Base-by-base conservation (phyloP, 164 flowering plant species). In the Houttuynia cordata region DNA sequence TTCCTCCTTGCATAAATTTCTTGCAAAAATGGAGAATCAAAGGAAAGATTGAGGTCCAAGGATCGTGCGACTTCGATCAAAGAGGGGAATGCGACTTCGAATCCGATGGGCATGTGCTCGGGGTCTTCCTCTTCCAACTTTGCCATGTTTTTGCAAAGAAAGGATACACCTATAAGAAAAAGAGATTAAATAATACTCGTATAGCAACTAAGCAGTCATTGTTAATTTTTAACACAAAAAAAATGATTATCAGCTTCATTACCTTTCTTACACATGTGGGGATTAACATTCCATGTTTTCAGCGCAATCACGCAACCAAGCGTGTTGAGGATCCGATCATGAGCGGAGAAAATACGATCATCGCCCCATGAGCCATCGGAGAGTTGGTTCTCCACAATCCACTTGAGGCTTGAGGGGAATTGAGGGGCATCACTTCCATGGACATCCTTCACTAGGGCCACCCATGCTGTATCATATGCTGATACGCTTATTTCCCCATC, bases 361-460 rank as follows among this genome's bases (percentile, higher is more conserved):
- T 93, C 98, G 6, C 98, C 98, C 97, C 98, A 93, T 0, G 98
- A 93, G 1, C 98, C 98, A 51, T 93, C 98, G 0, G 71, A 37
- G 18, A 81, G 84, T 59, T 93, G 98, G 59, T 86, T 78, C 14
- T 78, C 68, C 3, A 79, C 78, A 0, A 93, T 86, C 98, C 98
- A 89, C 15, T 73, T 53, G 7, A 89, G 77, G 56, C 78, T 61
- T 1, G 80, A 53, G 0, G 98, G 98, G 68, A 93, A 93, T 57
- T 82, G 96, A 10, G 98, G 97, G 8, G 13, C 49, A 14, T 76
- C 80, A 54, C 65, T 67, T 1, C 78, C 83, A 61, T 73, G 49
- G 0, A 76, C 55, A 59, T 80, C 87, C 65, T 80, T 69, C 7
- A 87, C 84, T 0, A 92, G 76, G 8, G 96, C 95, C 9, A 92